A percentile compares a stretch with the other conserved stretches of the same genome.
Evolutionary conservation across 371 early-diverging fungal genomes (phyloP).

Genomic region (Mucor irregularis): DNA sequence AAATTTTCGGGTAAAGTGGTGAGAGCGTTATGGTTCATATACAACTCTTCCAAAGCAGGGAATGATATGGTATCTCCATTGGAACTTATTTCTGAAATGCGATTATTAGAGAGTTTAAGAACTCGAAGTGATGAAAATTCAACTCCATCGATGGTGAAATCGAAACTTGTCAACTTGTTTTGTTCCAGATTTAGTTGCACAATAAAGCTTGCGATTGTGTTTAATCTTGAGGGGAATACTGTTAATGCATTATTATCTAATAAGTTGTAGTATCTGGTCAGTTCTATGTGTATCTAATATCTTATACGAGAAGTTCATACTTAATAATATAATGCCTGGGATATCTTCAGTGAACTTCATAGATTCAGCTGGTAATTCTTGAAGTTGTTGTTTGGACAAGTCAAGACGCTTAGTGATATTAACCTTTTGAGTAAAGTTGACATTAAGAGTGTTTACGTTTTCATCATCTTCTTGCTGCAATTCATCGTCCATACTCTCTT

Average conservation of each 20-base stretch:
- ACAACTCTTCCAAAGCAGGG: slow-evolving; percentile 50
- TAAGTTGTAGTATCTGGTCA: neutral
- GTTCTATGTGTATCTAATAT: neutral
- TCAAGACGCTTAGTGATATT: slow-evolving; percentile 36
- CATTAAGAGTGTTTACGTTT: neutral
- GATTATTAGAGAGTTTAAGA: slow-evolving; percentile 58
- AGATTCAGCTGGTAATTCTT: slow-evolving; percentile 32
- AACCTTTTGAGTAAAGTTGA: slow-evolving; percentile 6
- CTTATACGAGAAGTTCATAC: neutral
- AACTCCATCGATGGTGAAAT: slow-evolving; percentile 28
- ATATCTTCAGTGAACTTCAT: slow-evolving; percentile 18
- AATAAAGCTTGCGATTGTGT: slow-evolving; percentile 24
- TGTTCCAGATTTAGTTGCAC: slow-evolving; percentile 52
- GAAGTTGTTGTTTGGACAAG: slow-evolving; percentile 41
- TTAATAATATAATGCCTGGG: slow-evolving; percentile 17
- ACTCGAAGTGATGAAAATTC: slow-evolving; percentile 44
- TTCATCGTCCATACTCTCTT: neutral
- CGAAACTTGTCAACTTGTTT: slow-evolving; percentile 49
- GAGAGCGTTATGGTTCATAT: slow-evolving; percentile 46
- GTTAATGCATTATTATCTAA: slow-evolving; percentile 48
- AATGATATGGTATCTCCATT: slow-evolving; percentile 15
- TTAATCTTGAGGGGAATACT: slow-evolving; percentile 36
- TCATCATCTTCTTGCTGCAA: neutral
- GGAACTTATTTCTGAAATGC: slow-evolving; percentile 31
- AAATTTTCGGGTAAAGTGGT: slow-evolving; percentile 44